phyloP scores from a whole-genome alignment of 768 basidiomycete species.

The Calocybe gangraenosa region DNA sequence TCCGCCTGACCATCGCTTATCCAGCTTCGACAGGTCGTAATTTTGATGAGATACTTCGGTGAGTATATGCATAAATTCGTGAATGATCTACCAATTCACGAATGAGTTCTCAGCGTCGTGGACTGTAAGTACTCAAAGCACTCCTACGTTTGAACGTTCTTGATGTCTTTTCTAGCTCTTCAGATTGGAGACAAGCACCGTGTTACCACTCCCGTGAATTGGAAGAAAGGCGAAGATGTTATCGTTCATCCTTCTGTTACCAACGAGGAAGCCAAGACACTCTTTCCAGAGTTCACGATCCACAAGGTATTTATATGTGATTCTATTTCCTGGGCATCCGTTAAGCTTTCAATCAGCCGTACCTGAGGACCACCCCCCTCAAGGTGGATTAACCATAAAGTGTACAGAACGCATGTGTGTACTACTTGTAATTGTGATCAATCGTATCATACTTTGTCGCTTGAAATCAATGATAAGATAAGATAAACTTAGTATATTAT shows the following conservation, averaged over 20 bases:
- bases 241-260: slow-evolving; percentile 85
- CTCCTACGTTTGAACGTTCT: slow-evolving; percentile 33
- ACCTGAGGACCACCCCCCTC: slow-evolving; percentile 79
- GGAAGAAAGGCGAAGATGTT: slow-evolving; percentile 90
- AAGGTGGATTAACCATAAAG: slow-evolving; percentile 25
- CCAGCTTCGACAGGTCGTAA: slow-evolving; percentile 96
- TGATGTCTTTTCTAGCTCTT: slow-evolving; percentile 47
- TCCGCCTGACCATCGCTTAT: slow-evolving; percentile 87
- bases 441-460: background rate
- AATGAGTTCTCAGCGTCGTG: slow-evolving; percentile 49
- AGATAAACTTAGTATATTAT: slow-evolving; percentile 5
- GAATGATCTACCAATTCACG: too few species aligned
- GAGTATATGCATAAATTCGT: slow-evolving; percentile 12
- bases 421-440: background rate
- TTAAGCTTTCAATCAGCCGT: slow-evolving; percentile 50
- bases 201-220: slow-evolving; percentile 91
- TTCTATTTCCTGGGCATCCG: slow-evolving; percentile 4
- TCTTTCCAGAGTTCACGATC: slow-evolving; percentile 81
- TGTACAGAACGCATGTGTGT: background rate
- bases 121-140: slow-evolving; percentile 45
- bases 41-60: slow-evolving; percentile 65
- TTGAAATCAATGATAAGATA: slow-evolving; percentile 1
- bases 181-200: slow-evolving; percentile 86
- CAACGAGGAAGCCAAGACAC: slow-evolving; percentile 84
- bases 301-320: slow-evolving; percentile 56